Conservation (phyloP, 345 rosid species). For the Trapa incisa region DNA sequence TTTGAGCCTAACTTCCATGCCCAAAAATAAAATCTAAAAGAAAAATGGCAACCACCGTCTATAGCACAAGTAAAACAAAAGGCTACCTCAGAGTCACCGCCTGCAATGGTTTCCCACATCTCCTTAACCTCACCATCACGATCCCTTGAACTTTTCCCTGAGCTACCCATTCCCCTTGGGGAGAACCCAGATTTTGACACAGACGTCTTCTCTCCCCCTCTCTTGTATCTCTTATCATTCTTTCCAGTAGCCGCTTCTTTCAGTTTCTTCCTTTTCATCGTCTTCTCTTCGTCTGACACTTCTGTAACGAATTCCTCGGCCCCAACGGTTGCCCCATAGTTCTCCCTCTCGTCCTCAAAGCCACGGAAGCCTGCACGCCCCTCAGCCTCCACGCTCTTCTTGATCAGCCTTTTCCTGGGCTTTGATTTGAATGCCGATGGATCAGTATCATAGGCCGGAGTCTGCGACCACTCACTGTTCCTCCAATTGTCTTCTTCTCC, state of each 20-base stretch:
- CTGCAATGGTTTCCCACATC: slow-evolving; percentile 93
- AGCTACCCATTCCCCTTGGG: slow-evolving; percentile 19
- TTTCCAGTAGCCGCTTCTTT: slow-evolving; percentile 24
- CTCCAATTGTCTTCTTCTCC: slow-evolving; percentile 31
- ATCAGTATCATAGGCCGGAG: slow-evolving; percentile 55
- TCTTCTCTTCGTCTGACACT: slow-evolving; percentile 27
- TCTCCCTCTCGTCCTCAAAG: slow-evolving; percentile 15
- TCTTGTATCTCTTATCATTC: slow-evolving; percentile 42
- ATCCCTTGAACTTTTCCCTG: slow-evolving; percentile 19
- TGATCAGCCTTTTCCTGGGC: slow-evolving; percentile 77
- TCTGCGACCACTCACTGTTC: slow-evolving; percentile 42
- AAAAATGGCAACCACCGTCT: background rate
- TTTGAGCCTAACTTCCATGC: too few relatives aligned
- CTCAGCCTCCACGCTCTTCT: slow-evolving; percentile 35
- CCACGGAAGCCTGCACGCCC: slow-evolving; percentile 33
- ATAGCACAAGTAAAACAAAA: background rate
- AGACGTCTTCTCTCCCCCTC: slow-evolving; percentile 29
- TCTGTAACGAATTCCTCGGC: slow-evolving; percentile 28
- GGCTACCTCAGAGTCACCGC: slow-evolving; percentile 73
- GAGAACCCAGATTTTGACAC: slow-evolving; percentile 24
- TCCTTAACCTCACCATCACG: slow-evolving; percentile 63
- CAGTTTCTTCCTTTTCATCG: slow-evolving; percentile 48
- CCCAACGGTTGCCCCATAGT: slow-evolving; percentile 12
- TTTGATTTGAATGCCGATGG: slow-evolving; percentile 31
- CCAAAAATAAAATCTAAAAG: background rate